A percentile compares a stretch with the other conserved stretches of the same genome.
Conservation (phyloP, 1,284 basidiomycete species). For the Melanopsichium pennsylvanicum region DNA sequence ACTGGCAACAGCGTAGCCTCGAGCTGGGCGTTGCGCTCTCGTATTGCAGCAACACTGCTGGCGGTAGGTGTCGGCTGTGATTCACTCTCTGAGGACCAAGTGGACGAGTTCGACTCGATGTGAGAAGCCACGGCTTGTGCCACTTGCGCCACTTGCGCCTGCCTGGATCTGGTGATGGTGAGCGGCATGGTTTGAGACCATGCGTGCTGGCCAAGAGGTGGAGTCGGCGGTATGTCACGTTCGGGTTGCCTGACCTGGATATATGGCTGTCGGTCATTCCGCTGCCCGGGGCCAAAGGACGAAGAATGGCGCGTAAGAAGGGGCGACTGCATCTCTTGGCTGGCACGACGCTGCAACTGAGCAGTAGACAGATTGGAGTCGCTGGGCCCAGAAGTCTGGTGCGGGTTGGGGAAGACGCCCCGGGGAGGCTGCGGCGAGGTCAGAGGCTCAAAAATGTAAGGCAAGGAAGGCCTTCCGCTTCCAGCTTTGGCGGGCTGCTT, state of each 20-base stretch:
- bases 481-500: conserved; percentile 4
- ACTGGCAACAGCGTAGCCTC: conserved; percentile 32
- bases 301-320: conserved; percentile 5
- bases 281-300: neutral
- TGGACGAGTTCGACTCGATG: conserved; percentile 8
- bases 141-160: neutral
- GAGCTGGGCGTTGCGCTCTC: conserved; percentile 20
- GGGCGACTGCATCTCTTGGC: conserved; percentile 18
- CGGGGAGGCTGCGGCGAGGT: neutral
- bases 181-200: conserved; percentile 26
- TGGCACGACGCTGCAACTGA: conserved; percentile 31
- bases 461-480: conserved; percentile 22
- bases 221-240: conserved; percentile 24
- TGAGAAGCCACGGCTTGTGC: neutral
- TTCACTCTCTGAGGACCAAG: conserved; percentile 40
- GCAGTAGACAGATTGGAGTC: conserved; percentile 37
- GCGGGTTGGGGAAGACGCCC: conserved; percentile 26
- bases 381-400: neutral
- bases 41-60: conserved; percentile 44
- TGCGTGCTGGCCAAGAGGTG: conserved; percentile 23
- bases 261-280: neutral
- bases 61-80: conserved; percentile 49
- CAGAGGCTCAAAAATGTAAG: conserved; percentile 26
- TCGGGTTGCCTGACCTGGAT: neutral
- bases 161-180: conserved; percentile 17